A percentile compares a stretch with the other conserved stretches of the same genome.
phyloP scores from a whole-genome alignment of 2,329 filamentous ascomycete genomes.

The Fusarium begoniae region DNA sequence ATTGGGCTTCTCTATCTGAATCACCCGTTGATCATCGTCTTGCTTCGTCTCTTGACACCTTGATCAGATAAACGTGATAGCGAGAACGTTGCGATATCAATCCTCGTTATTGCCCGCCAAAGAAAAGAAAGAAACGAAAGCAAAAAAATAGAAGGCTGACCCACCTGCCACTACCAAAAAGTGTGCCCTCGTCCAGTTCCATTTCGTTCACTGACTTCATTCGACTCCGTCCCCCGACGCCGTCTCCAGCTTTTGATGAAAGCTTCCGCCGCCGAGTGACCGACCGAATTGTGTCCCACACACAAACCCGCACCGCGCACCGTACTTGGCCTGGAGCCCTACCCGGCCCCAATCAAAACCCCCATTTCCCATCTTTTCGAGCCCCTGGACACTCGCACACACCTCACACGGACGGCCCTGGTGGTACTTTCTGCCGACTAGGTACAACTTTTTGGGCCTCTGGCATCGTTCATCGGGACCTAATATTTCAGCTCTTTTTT shows the following conservation, averaged over 20 bases:
- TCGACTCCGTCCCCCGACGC: conserved; percentile 34
- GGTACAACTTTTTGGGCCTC: conserved; percentile 35
- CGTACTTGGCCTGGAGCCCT: conserved; percentile 32
- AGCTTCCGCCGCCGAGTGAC: conserved; percentile 26
- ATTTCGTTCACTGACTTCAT: not conserved
- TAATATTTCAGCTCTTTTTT: conserved; percentile 30
- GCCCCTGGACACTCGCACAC: conserved; percentile 35
- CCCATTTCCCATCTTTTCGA: conserved; percentile 28
- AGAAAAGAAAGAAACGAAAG: not conserved
- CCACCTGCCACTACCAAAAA: conserved; percentile 10
- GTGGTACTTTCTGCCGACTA: conserved; percentile 35
- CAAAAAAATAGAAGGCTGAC: not conserved
- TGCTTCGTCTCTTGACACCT: not conserved
- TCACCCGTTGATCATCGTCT: not conserved
- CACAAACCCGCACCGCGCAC: conserved; percentile 16
- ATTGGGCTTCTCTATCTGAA: not conserved
- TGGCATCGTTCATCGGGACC: conserved; percentile 34
- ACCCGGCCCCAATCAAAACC: conserved; percentile 38
- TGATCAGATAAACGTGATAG: not conserved
- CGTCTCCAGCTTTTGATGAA: conserved; percentile 26
- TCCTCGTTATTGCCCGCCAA: not conserved
- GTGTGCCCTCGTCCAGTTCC: conserved; percentile 3
- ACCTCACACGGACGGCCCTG: conserved; percentile 18
- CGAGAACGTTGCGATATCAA: not conserved
- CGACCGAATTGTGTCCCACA: conserved; percentile 37